Evolutionary conservation across 306 rosid species (phyloP).

Genomic region (Medicago lupulina): DNA sequence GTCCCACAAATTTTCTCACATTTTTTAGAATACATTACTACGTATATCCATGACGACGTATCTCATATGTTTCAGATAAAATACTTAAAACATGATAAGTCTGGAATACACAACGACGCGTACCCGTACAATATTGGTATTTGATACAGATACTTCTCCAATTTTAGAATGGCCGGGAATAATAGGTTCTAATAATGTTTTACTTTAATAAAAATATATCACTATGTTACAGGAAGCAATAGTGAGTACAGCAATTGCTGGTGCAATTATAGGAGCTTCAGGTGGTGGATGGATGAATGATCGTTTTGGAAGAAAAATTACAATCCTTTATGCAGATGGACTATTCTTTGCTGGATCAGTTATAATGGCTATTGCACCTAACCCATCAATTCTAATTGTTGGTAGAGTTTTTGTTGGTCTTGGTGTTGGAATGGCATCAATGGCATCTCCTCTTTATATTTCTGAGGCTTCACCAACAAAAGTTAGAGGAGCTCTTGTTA

Average conservation of each 20-base stretch:
- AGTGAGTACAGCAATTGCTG: slow-evolving; percentile 63
- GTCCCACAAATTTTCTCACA: too few species aligned
- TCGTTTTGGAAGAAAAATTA: slow-evolving; percentile 47
- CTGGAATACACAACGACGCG: too few species aligned
- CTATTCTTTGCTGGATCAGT: slow-evolving; percentile 52
- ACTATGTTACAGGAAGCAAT: slow-evolving; percentile 48
- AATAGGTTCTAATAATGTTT: too few species aligned
- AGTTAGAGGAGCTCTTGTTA: slow-evolving; percentile 67
- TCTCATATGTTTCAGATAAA: too few species aligned
- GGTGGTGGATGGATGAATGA: slow-evolving; percentile 62
- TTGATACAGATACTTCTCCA: too few species aligned
- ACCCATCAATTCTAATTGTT: slow-evolving; percentile 39
- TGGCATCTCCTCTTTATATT: slow-evolving; percentile 62
- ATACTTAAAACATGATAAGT: too few species aligned
- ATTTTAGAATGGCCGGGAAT: too few species aligned
- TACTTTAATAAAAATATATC: too few species aligned
- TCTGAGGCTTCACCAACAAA: slow-evolving; percentile 65
- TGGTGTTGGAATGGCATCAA: slow-evolving; percentile 68
- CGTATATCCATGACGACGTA: too few species aligned
- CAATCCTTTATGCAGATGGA: slow-evolving; percentile 51
- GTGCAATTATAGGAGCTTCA: slow-evolving; percentile 61
- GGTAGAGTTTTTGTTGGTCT: slow-evolving; percentile 58
- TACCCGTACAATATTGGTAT: too few species aligned
- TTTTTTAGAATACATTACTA: too few species aligned
- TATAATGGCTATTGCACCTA: slow-evolving; percentile 50